phyloP scores from a whole-genome alignment of 352 stramenopile species.

The Globisporangium irregulare region DNA sequence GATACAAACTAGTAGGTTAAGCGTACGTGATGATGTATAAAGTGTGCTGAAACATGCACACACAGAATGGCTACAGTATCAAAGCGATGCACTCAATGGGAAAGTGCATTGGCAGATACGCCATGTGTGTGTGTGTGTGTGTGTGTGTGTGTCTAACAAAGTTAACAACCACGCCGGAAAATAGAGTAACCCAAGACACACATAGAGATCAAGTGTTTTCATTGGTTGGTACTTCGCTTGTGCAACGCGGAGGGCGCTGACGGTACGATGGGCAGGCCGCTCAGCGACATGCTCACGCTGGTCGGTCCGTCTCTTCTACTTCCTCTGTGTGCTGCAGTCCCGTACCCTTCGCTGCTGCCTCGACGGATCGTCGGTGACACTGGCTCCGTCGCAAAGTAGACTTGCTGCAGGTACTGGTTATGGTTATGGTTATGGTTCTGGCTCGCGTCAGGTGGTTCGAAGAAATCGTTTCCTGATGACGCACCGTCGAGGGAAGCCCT shows the following conservation, averaged over 20 bases:
- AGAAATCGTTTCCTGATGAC: neutral
- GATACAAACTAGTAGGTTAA: slow-evolving; percentile 11
- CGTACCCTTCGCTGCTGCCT: slow-evolving; percentile 5
- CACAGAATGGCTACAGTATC: too few relatives aligned
- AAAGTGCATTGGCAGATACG: slow-evolving; percentile 3
- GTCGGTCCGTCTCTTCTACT: neutral
- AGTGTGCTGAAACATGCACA: neutral
- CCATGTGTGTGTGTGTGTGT: too few relatives aligned
- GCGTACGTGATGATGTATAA: slow-evolving; percentile 14
- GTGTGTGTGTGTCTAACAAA: neutral
- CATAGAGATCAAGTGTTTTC: neutral
- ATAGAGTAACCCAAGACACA: neutral
- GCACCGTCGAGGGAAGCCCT: neutral
- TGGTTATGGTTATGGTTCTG: slow-evolving; percentile 17
- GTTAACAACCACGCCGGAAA: neutral
- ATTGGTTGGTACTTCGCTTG: slow-evolving; percentile 12
- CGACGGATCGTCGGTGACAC: slow-evolving; percentile 9
- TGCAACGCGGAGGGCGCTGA: slow-evolving; percentile 16
- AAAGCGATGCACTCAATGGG: slow-evolving; percentile 6
- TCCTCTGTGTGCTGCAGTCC: neutral
- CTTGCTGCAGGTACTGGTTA: slow-evolving; percentile 16
- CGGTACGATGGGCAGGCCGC: slow-evolving; percentile 39
- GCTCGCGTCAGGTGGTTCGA: slow-evolving; percentile 2
- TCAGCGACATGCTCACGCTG: slow-evolving; percentile 56
- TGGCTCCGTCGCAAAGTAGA: slow-evolving; percentile 64